A percentile compares a stretch with the other conserved stretches of the same genome.
Conservation (phyloP, 805 yeast species). For the Wickerhamomyces xylosicus region DNA sequence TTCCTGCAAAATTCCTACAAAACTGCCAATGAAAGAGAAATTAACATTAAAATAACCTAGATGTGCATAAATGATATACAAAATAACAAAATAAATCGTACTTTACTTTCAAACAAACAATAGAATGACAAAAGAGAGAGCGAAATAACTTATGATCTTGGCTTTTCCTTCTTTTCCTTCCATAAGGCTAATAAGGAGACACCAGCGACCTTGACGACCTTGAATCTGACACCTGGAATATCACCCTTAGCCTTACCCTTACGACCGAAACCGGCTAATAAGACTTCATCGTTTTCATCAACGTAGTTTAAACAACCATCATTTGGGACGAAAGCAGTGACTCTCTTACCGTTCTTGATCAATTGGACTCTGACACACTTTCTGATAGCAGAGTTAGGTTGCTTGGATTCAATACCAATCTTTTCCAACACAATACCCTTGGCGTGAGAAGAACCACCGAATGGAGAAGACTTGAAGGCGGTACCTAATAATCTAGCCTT, state of each 20-base stretch:
- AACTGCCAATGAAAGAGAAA: no score
- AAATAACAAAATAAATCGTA: constrained; percentile 9
- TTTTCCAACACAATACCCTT: constrained; percentile 99
- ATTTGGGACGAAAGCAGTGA: constrained; percentile 99
- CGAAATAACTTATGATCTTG: constrained; percentile 72
- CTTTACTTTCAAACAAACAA: background rate
- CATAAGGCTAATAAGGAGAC: constrained; percentile 98
- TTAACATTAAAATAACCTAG: constrained; percentile 4
- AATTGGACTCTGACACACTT: constrained; percentile 99
- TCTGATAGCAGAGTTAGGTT: constrained; percentile 99
- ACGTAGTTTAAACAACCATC: constrained; percentile 99
- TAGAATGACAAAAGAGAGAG: background rate
- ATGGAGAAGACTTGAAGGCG: constrained; percentile 99
- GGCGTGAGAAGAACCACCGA: constrained; percentile 99
- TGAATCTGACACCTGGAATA: constrained; percentile 99
- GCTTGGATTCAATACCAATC: constrained; percentile 99
- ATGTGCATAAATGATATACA: constrained; percentile 21
- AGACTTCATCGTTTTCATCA: constrained; percentile 99
- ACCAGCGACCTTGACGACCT: constrained; percentile 99
- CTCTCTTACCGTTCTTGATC: constrained; percentile 99
- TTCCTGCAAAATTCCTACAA: no score
- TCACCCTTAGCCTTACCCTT: constrained; percentile 99
- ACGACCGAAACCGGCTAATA: constrained; percentile 99
- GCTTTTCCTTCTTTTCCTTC: constrained; percentile 99
- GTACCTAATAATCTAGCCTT: constrained; percentile 99